Evolutionary conservation across 257 asterid genomes (phyloP).

Genomic region (Salvia rosmarinus): DNA sequence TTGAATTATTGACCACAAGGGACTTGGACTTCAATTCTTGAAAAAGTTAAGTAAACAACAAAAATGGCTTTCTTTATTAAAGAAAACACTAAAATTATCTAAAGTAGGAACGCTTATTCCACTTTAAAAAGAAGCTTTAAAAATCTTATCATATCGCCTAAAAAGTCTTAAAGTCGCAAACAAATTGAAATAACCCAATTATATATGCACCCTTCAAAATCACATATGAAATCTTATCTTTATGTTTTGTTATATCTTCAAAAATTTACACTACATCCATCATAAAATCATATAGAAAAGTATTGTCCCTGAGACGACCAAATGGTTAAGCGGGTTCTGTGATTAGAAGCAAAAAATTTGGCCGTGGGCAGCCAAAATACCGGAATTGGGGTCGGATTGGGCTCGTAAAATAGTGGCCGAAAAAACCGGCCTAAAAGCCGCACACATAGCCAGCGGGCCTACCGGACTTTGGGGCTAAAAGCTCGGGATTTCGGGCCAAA

Average conservation of each 20-base stretch:
- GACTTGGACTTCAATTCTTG: slow-evolving; percentile 18
- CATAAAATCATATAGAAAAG: no score
- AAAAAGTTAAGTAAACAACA: slow-evolving; percentile 3
- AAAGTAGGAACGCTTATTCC: slow-evolving; percentile 17
- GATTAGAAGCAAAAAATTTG: no score
- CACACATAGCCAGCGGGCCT: no score
- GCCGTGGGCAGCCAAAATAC: no score
- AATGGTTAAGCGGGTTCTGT: no score
- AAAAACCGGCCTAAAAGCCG: no score
- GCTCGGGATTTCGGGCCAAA: no score
- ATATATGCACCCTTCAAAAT: slow-evolving; percentile 4
- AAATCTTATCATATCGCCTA: not conserved
- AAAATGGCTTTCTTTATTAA: slow-evolving; percentile 9
- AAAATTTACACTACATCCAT: no score
- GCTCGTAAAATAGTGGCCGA: no score
- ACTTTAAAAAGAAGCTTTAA: slow-evolving; percentile 3
- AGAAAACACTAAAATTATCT: slow-evolving; percentile 23
- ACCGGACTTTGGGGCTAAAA: no score
- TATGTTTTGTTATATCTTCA: not conserved
- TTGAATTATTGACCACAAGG: slow-evolving; percentile 21
- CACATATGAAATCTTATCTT: not conserved
- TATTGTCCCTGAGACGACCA: no score
- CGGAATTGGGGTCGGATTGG: no score
- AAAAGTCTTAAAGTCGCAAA: not conserved
- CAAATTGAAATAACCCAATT: not conserved